Percentiles rank a stretch among this genome's conserved stretches.
Conservation (phyloP, 1,284 basidiomycete species). For the Ustilago xerochloae region DNA sequence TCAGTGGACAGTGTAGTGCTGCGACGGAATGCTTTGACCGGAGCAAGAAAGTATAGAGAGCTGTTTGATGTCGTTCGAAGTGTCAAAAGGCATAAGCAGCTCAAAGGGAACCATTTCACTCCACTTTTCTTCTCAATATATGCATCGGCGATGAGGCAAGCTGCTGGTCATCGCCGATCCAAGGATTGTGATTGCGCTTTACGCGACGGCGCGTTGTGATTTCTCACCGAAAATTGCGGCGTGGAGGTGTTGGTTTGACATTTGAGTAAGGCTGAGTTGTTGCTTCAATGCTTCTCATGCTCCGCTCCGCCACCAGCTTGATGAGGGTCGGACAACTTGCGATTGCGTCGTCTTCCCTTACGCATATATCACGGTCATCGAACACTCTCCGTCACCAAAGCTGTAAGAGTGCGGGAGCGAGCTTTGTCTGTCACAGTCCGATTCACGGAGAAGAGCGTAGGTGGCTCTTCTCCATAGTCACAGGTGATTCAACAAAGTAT, state of each 20-base stretch:
- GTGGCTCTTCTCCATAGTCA: too few relatives aligned
- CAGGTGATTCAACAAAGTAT: too few relatives aligned
- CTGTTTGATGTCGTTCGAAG: too few relatives aligned
- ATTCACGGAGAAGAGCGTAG: too few relatives aligned
- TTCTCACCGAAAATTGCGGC: slow-evolving; percentile 4
- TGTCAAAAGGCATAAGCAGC: too few relatives aligned
- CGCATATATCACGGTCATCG: background rate
- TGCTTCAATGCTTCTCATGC: background rate
- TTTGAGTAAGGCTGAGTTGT: background rate
- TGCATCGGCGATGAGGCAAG: slow-evolving; percentile 15
- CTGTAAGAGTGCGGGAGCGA: background rate
- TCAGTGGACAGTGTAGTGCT: too few relatives aligned
- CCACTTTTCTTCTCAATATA: slow-evolving; percentile 19
- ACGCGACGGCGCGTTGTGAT: slow-evolving; percentile 34
- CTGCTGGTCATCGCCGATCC: slow-evolving; percentile 5
- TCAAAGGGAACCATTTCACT: background rate
- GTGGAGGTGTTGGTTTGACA: slow-evolving; percentile 39
- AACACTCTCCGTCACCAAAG: background rate
- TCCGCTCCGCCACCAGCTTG: slow-evolving; percentile 4
- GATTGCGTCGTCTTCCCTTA: background rate
- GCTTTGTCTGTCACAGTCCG: too few relatives aligned
- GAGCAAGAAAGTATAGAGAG: background rate
- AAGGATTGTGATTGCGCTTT: background rate
- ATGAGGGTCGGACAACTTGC: slow-evolving; percentile 6
- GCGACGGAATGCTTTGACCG: too few relatives aligned